Conservation (phyloP, 768 basidiomycete genomes). For the Favolaschia claudopus region DNA sequence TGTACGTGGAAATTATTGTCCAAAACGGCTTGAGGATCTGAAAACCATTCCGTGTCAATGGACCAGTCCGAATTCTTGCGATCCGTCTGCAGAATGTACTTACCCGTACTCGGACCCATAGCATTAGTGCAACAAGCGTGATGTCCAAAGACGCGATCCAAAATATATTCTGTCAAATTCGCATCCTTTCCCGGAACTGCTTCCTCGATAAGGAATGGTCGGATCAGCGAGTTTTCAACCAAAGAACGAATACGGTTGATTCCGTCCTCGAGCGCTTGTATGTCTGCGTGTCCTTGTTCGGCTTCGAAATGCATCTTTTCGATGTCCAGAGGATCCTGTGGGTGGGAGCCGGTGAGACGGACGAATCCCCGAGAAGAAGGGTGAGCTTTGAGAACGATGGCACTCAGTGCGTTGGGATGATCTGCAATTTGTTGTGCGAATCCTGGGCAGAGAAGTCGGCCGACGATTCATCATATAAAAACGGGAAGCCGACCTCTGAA, state of each 20-base stretch:
- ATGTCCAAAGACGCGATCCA: slow-evolving; percentile 38
- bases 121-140: slow-evolving; percentile 41
- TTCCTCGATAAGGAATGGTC: slow-evolving; percentile 28
- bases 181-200: slow-evolving; percentile 33
- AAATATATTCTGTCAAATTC: slow-evolving; percentile 34
- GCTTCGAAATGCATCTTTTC: slow-evolving; percentile 39
- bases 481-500: slow-evolving; percentile 28
- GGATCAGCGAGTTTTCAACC: slow-evolving; percentile 26
- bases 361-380: slow-evolving; percentile 41
- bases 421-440: slow-evolving; percentile 31
- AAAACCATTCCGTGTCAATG: not conserved
- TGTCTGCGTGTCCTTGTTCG: slow-evolving; percentile 30
- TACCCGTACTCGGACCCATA: slow-evolving; percentile 36
- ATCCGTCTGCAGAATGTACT: not conserved
- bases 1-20: slow-evolving; percentile 39
- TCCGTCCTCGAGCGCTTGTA: slow-evolving; percentile 35
- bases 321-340: slow-evolving; percentile 39
- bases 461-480: not conserved
- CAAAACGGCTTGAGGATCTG: slow-evolving; percentile 39
- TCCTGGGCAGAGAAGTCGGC: not conserved
- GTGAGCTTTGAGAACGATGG: slow-evolving; percentile 37
- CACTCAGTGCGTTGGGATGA: slow-evolving; percentile 33
- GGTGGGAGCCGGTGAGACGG: slow-evolving; percentile 37
- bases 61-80: not conserved
- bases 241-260: slow-evolving; percentile 33